Percentiles rank a stretch among this genome's conserved stretches.
Conservation (phyloP, 345 rosid genomes). For the Triadica sebifera region DNA sequence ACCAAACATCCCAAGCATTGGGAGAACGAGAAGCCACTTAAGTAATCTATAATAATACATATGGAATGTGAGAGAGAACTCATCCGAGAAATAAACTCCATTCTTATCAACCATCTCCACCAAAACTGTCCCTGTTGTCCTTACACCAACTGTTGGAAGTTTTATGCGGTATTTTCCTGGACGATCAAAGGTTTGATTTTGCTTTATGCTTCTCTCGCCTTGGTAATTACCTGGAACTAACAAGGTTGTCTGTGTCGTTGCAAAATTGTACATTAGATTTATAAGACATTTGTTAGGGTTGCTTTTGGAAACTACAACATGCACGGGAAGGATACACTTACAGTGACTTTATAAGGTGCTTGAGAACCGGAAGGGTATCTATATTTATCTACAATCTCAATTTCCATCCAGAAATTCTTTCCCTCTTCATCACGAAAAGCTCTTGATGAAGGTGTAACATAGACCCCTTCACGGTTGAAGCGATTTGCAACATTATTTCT, state of each 20-base stretch:
- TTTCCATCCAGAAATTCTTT: conserved; percentile 92
- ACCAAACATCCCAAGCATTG: conserved; percentile 95
- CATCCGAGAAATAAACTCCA: conserved; percentile 88
- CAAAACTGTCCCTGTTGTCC: conserved; percentile 87
- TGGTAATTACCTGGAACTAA: conserved; percentile 95
- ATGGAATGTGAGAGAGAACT: conserved; percentile 94
- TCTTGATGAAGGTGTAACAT: conserved; percentile 82
- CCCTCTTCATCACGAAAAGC: conserved; percentile 98
- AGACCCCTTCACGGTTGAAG: conserved; percentile 74
- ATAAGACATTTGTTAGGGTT: not conserved
- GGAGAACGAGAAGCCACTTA: conserved; percentile 95
- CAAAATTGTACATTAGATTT: conserved; percentile 3
- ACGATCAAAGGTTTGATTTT: conserved; percentile 54
- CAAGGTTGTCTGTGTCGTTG: conserved; percentile 64
- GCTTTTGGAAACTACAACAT: conserved; percentile 4
- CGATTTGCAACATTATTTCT: conserved; percentile 79
- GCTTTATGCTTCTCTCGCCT: conserved; percentile 80
- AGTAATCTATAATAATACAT: conserved; percentile 94
- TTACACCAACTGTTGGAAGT: conserved; percentile 85
- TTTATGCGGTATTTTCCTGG: conserved; percentile 79
- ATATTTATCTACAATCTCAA: conserved; percentile 83
- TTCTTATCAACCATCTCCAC: conserved; percentile 98
- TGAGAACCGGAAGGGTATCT: conserved; percentile 89
- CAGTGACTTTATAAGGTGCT: conserved; percentile 93
- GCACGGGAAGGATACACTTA: conserved; percentile 36